Conservation (phyloP, 2,329 filamentous ascomycete genomes). For the Xylaria arbuscula region DNA sequence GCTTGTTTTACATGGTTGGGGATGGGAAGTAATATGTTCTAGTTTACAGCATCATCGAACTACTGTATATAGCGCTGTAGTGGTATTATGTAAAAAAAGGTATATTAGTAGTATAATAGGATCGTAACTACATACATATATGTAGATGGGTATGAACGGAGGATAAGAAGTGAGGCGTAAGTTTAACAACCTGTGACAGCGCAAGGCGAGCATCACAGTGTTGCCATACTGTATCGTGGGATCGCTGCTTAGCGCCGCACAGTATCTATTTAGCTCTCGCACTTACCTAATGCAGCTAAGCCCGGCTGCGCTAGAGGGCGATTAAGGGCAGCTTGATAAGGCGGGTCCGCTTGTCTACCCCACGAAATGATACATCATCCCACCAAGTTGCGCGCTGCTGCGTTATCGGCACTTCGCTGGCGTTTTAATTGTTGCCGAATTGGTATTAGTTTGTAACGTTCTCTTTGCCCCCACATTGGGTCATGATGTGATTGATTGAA, state of each 20-base stretch:
- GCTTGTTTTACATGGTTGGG: no score
- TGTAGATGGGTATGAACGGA: background rate
- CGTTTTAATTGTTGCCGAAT: background rate
- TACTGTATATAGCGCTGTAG: no score
- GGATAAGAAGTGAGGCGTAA: background rate
- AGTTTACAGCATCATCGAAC: no score
- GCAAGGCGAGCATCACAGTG: constrained; percentile 20
- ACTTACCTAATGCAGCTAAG: background rate
- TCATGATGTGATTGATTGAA: constrained; percentile 2
- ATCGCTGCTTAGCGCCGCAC: background rate
- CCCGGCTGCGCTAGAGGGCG: background rate
- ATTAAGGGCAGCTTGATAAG: constrained; percentile 5
- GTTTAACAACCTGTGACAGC: background rate
- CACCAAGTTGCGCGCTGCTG: background rate
- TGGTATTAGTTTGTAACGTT: background rate
- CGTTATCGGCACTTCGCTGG: constrained; percentile 10
- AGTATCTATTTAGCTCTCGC: background rate
- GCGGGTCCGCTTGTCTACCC: background rate
- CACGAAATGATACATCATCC: constrained; percentile 5
- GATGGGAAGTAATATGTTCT: no score
- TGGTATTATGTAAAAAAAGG: no score
- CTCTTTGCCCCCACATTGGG: background rate
- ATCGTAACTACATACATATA: no score
- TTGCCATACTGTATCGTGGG: constrained; percentile 15
- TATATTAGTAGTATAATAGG: no score